phyloP scores from a whole-genome alignment of 2,329 filamentous ascomycete genomes.

The Colletotrichum coccodes region DNA sequence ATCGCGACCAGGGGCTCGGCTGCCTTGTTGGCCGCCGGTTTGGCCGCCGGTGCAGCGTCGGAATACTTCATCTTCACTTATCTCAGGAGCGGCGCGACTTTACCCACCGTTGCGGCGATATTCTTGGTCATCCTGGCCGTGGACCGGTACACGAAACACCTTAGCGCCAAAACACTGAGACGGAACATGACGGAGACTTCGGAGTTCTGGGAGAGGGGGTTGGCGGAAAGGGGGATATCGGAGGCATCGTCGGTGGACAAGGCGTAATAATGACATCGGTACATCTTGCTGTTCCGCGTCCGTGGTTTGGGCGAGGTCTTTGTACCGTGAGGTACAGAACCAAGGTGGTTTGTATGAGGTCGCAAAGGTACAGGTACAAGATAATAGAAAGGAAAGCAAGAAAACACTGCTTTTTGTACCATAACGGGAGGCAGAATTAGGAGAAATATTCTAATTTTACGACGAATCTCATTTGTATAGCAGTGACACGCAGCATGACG shows the following conservation, averaged over 20 bases:
- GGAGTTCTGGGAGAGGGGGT: slow-evolving; percentile 9
- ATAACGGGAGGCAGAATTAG: no score
- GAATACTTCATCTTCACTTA: slow-evolving; percentile 22
- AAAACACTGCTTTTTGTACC: no score
- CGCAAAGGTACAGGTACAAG: no score
- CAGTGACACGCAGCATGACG: no score
- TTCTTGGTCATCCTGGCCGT: slow-evolving; percentile 20
- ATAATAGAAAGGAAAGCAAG: no score
- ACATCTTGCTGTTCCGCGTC: no score
- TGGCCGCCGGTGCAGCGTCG: slow-evolving; percentile 17
- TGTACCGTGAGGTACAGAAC: no score
- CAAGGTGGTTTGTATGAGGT: no score
- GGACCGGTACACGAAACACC: slow-evolving; percentile 23
- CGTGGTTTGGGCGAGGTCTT: no score
- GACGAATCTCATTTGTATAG: no score
- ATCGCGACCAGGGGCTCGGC: slow-evolving; percentile 4
- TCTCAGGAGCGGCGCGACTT: slow-evolving; percentile 19
- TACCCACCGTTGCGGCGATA: slow-evolving; percentile 16
- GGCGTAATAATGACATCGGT: background rate
- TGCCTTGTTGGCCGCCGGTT: slow-evolving; percentile 6
- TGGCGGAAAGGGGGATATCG: background rate
- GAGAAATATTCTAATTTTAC: no score
- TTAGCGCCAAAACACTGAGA: slow-evolving; percentile 25
- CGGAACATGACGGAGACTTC: slow-evolving; percentile 16
- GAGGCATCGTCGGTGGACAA: background rate